Evolutionary conservation across 306 rosid genomes (phyloP).

Genomic region (Citrullus mucosospermus): DNA sequence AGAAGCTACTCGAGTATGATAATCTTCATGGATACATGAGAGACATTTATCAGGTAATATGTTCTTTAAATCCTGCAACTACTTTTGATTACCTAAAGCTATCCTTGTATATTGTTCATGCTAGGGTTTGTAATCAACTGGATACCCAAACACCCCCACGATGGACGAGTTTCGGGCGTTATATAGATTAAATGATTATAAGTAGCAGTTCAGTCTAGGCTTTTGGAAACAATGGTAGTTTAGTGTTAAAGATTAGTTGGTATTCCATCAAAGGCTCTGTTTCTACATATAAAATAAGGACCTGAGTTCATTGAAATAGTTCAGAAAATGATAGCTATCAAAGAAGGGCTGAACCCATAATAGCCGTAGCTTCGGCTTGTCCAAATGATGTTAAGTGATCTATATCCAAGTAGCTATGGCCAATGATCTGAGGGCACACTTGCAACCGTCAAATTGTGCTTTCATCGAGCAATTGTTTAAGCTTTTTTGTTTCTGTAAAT

Average conservation of each 20-base stretch:
- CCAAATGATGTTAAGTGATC: neutral
- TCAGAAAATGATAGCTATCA: neutral
- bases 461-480: neutral
- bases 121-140: neutral
- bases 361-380: neutral
- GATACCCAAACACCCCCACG: neutral
- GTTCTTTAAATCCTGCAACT: neutral
- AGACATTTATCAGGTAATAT: constrained; percentile 58
- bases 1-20: constrained; percentile 53
- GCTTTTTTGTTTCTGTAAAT: too few relatives aligned
- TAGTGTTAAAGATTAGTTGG: neutral
- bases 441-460: neutral
- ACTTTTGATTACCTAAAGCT: neutral
- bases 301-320: neutral
- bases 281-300: neutral
- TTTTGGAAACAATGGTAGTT: neutral
- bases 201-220: neutral
- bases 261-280: neutral
- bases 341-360: neutral
- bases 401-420: neutral
- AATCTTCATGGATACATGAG: constrained; percentile 64
- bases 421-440: neutral
- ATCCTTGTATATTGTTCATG: neutral
- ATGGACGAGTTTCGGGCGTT: too few relatives aligned
- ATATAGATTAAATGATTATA: neutral